A percentile compares a stretch with the other conserved stretches of the same genome.
Evolutionary conservation across 495 filamentous ascomycete genomes (phyloP).

Genomic region (Melanomma pulvis-pyrius): DNA sequence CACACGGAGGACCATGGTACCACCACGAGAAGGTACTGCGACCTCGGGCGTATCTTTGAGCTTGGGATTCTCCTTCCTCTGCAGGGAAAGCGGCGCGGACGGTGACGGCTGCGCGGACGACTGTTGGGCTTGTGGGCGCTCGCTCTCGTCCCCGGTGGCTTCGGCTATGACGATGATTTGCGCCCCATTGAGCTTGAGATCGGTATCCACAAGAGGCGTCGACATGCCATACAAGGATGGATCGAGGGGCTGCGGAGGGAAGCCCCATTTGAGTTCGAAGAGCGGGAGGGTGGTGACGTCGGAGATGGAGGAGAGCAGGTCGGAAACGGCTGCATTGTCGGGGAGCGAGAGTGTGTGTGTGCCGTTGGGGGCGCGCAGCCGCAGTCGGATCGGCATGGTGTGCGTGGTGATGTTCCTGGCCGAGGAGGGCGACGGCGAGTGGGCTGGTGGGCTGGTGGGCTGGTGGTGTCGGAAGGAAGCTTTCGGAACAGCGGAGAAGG

Average conservation of each 20-base stretch:
- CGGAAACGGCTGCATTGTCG: conserved; percentile 65
- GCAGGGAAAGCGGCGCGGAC: conserved; percentile 43
- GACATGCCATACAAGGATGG: conserved; percentile 55
- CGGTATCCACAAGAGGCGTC: conserved; percentile 56
- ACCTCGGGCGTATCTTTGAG: conserved; percentile 69
- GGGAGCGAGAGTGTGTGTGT: conserved; percentile 64
- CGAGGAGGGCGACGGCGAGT: not conserved
- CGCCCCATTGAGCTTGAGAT: conserved; percentile 77
- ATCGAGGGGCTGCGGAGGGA: conserved; percentile 72
- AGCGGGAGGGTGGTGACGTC: conserved; percentile 55
- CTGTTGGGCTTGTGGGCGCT: not conserved
- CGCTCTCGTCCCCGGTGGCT: conserved; percentile 45
- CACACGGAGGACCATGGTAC: conserved; percentile 78
- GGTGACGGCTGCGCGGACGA: conserved; percentile 9
- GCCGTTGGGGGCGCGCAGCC: conserved; percentile 65
- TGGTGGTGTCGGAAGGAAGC: conserved; percentile 6
- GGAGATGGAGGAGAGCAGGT: conserved; percentile 60
- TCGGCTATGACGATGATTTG: conserved; percentile 68
- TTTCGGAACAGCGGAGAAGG: conserved; percentile 18
- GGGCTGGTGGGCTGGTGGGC: not conserved
- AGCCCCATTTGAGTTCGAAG: conserved; percentile 86
- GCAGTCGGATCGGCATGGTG: conserved; percentile 57
- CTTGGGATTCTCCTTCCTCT: conserved; percentile 46
- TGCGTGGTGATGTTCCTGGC: not conserved
- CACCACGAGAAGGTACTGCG: conserved; percentile 61